Conservation (phyloP, 179 eudicot species). For the Silene coronaria region DNA sequence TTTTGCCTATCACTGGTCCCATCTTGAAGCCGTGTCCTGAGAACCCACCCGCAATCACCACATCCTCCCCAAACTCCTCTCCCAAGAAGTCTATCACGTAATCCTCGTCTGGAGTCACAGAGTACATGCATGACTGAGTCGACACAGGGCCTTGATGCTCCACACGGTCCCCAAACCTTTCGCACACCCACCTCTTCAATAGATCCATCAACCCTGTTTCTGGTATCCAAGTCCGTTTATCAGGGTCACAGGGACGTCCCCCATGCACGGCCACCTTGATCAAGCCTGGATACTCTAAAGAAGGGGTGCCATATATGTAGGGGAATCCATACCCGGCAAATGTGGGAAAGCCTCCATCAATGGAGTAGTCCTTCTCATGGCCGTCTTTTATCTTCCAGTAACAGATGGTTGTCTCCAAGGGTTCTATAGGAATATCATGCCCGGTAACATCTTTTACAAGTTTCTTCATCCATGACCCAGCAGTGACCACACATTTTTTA, state of each 20-base stretch:
- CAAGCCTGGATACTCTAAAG: constrained; percentile 69
- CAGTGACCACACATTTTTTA: constrained; percentile 62
- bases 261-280: constrained; percentile 61
- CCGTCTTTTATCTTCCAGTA: constrained; percentile 69
- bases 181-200: constrained; percentile 46
- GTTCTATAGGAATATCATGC: constrained; percentile 40
- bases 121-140: constrained; percentile 70
- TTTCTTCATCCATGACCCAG: constrained; percentile 62
- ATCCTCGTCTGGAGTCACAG: constrained; percentile 84
- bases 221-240: constrained; percentile 47
- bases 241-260: constrained; percentile 58
- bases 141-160: constrained; percentile 45
- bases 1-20: constrained; percentile 68
- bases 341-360: constrained; percentile 54
- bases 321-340: constrained; percentile 71
- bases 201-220: constrained; percentile 18
- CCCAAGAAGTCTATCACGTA: constrained; percentile 74
- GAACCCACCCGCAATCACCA: constrained; percentile 74
- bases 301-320: constrained; percentile 69
- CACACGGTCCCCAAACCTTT: constrained; percentile 40
- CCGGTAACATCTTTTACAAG: constrained; percentile 33
- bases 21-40: constrained; percentile 98
- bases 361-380: constrained; percentile 39
- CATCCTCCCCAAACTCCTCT: constrained; percentile 55
- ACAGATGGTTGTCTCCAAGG: constrained; percentile 55